phyloP scores from a whole-genome alignment of 768 basidiomycete species.

The Symmetrospora coprosmae region DNA sequence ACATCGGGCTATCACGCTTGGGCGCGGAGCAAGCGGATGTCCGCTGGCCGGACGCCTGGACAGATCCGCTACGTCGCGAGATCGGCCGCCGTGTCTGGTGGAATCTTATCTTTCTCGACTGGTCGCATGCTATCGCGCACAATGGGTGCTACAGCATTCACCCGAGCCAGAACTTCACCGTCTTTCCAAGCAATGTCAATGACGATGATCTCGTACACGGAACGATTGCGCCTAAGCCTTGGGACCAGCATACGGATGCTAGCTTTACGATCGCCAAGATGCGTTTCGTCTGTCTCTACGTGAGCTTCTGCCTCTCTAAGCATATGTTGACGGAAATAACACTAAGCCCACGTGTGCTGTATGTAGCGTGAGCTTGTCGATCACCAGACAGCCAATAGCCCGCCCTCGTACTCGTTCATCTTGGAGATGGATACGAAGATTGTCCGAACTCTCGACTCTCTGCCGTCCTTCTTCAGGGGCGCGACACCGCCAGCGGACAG shows the following conservation, averaged over 20 bases:
- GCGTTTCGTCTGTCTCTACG: slow-evolving; percentile 13
- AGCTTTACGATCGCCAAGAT: slow-evolving; percentile 14
- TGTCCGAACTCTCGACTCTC: background rate
- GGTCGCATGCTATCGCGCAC: slow-evolving; percentile 23
- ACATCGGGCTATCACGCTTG: slow-evolving; percentile 20
- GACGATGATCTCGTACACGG: slow-evolving; percentile 6
- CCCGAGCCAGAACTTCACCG: slow-evolving; percentile 19
- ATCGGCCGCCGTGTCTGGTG: slow-evolving; percentile 23
- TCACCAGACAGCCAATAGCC: background rate
- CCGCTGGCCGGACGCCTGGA: slow-evolving; percentile 18
- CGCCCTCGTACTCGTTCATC: slow-evolving; percentile 17
- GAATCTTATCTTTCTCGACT: slow-evolving; percentile 24
- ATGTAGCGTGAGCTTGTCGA: background rate
- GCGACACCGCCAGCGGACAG: background rate
- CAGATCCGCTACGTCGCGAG: slow-evolving; percentile 5
- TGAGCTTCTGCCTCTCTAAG: background rate
- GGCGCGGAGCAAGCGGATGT: background rate
- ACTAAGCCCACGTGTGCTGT: background rate
- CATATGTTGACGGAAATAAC: background rate
- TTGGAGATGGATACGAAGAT: slow-evolving; percentile 19
- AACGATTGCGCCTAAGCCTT: background rate
- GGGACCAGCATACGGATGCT: slow-evolving; percentile 19
- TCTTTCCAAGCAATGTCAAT: slow-evolving; percentile 16
- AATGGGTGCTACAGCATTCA: slow-evolving; percentile 18
- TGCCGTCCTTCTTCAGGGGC: slow-evolving; percentile 16